Percentiles rank a stretch among this genome's conserved stretches.
phyloP scores from a whole-genome alignment of 192 early-diverging fungal species.

The Backusella psychrophila region DNA sequence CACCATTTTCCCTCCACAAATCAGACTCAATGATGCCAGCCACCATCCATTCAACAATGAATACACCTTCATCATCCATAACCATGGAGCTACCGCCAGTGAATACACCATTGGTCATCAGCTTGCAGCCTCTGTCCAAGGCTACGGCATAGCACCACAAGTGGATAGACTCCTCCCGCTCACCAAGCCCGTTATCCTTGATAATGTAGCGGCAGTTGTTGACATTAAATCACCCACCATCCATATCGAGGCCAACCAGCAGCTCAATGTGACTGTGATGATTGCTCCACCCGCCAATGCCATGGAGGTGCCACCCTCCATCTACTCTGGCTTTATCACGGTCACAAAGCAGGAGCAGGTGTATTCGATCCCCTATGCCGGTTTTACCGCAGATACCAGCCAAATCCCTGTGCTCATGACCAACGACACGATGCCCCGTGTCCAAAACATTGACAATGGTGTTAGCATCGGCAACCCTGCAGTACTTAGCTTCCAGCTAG shows the following conservation, averaged over 20 bases:
- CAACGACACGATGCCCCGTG: constrained; percentile 13
- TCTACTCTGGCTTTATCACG: constrained; percentile 51
- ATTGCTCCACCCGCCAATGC: constrained; percentile 42
- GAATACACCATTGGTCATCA: constrained; percentile 38
- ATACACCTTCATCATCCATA: constrained; percentile 41
- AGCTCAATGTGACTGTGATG: constrained; percentile 29
- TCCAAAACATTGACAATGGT: neutral
- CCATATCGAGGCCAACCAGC: constrained; percentile 29
- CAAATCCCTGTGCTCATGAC: constrained; percentile 18
- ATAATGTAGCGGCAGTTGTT: constrained; percentile 25
- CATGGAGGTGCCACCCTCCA: constrained; percentile 24
- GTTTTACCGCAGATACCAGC: constrained; percentile 5
- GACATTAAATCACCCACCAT: constrained; percentile 23
- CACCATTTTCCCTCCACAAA: constrained; percentile 48
- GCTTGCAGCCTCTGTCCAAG: constrained; percentile 40
- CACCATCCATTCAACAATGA: constrained; percentile 28
- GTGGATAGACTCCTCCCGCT: constrained; percentile 8
- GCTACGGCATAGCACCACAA: constrained; percentile 23
- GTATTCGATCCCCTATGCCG: constrained; percentile 27
- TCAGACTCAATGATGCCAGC: constrained; percentile 54
- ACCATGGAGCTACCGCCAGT: constrained; percentile 27
- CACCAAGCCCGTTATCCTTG: constrained; percentile 9
- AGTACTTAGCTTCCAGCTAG: constrained; percentile 7
- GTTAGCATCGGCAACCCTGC: neutral
- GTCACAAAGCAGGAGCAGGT: constrained; percentile 7